Base-by-base conservation (phyloP, 202 grass and related monocot species). In the Elaeis oleifera region DNA sequence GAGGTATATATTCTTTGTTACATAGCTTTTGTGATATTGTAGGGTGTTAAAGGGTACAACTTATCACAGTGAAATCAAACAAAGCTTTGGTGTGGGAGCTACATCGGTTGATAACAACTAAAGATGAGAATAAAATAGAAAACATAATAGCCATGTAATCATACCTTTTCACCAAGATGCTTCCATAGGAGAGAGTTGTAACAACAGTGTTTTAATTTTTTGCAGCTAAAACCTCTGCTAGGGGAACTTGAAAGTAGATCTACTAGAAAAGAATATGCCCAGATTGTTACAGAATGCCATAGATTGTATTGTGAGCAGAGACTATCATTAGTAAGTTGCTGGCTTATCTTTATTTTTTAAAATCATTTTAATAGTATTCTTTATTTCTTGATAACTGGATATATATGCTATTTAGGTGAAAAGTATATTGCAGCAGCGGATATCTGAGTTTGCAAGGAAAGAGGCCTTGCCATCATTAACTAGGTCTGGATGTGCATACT, bases 261-360 rank as follows among this genome's bases (percentile, higher is more conserved):
- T 61, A 79, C 85, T 62, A 91, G 82, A 68, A 97, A 91, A 81
- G 88, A 97, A 60, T 97, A 91, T 49, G 60, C 44, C 0, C 88
- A 89, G 58, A 73, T 97, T 89, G 88, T 97, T 84, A 88, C 82
- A 54, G 92, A 97, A 76, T 91, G 92, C 64, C 92, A 89, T 62
- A 89, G 69, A 67, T 85, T 97, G 74, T 97, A 91, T 64, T 97
- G 88, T 63, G 92, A 97, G 68, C 92, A 97, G 76, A 90, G 92
- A 80, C 53, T 97, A 56, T 73, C 90, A 74, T 78, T 96, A 78
- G 89, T 92, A 87, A 66, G 80, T 81, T 70, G 79, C 57, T 53
- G 54, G 28, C 24, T 60, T 56, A 48, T 55, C 50, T 16, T 56
- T 16, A 50, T 78, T 81, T 18, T 23, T 58, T 53, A 70, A 4